Evolutionary conservation across 2,329 filamentous ascomycete genomes (phyloP).

Genomic region (Neocatenulostroma microsporum): DNA sequence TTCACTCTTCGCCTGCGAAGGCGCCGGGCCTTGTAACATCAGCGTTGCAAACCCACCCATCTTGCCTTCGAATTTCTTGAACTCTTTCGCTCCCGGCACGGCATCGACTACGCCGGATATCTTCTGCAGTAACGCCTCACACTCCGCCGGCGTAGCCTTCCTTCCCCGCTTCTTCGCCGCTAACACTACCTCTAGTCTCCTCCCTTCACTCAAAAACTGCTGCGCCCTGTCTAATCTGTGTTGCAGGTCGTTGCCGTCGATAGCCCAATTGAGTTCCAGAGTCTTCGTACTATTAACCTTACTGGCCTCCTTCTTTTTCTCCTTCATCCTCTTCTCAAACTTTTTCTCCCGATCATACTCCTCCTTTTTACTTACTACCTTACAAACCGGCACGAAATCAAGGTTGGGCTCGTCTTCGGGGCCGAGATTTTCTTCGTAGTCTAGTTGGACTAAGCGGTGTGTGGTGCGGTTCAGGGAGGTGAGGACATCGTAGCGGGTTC

Average conservation of each 20-base stretch:
- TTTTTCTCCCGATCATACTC: conserved; percentile 41
- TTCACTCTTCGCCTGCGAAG: too few relatives aligned
- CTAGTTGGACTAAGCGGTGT: conserved; percentile 45
- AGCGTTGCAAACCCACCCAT: conserved; percentile 40
- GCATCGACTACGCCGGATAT: conserved; percentile 41
- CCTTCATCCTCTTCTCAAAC: conserved; percentile 35
- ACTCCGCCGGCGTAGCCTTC: conserved; percentile 54
- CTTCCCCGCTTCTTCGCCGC: conserved; percentile 58
- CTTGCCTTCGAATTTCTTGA: conserved; percentile 40
- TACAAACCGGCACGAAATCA: conserved; percentile 59
- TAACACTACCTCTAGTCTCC: conserved; percentile 65
- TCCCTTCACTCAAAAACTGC: conserved; percentile 65
- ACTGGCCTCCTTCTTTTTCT: conserved; percentile 39
- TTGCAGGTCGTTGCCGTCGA: conserved; percentile 65
- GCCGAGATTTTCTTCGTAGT: background rate
- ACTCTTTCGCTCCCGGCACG: conserved; percentile 39
- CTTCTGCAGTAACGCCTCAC: conserved; percentile 48
- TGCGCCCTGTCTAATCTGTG: conserved; percentile 60
- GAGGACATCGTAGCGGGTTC: conserved; percentile 33
- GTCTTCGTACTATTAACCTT: conserved; percentile 54
- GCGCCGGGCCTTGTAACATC: conserved; percentile 36
- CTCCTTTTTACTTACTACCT: conserved; percentile 54
- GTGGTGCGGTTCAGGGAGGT: conserved; percentile 40
- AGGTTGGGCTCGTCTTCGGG: conserved; percentile 16
- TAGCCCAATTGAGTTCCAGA: conserved; percentile 87